Base-by-base conservation (phyloP, 2,329 filamentous ascomycete genomes). In the Monosporascus cannonballus region DNA sequence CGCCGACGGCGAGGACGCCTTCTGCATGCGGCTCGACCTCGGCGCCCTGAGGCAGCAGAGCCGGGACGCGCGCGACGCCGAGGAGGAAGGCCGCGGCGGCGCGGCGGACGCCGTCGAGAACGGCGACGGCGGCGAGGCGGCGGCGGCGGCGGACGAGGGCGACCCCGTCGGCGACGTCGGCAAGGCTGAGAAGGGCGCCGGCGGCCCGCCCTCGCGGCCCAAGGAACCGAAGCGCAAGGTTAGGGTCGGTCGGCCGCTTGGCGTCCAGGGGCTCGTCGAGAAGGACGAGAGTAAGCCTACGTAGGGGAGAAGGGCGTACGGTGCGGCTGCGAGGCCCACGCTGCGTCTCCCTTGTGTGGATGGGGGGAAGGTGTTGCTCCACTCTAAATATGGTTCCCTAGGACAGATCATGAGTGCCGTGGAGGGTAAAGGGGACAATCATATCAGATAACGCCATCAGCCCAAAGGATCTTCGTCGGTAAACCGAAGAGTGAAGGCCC, bases 1-100 rank as follows among this genome's bases (percentile, higher is more conserved):
- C 69, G 94, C 94, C 53, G 94, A 99, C 70, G 93, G 93, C 55
- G 94, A 99, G 75, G 90, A 99, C 75, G 94, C 94, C 38, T 96
- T 85, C 69, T 89, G 85, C 67, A 99, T 99, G 94, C 86, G 85
- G 57, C 88, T 96, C 69, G 87, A 97, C 65, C 79, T 99, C 44
- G 71, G 73, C 2, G 73, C 75, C 49, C 68, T 86, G 45, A 73
- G 76, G 51, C 75, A 80, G 54, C 76, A 78, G 59, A 77, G 88
- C 67, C 70, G 75, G 52, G 72, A 74, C 56, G 72, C 70, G 53
- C 73, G 75, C 53, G 71, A 73, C 57, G 72, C 30, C 36, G 45
- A 74, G 66, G 63, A 75, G 49, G 68, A 77, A 46, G 74, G 70
- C 44, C 65, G 69, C 53, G 72, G 73, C 0, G 76, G 56, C 71